phyloP scores from a whole-genome alignment of 1,139 yeast genomes.

The Geotrichum europaeum region DNA sequence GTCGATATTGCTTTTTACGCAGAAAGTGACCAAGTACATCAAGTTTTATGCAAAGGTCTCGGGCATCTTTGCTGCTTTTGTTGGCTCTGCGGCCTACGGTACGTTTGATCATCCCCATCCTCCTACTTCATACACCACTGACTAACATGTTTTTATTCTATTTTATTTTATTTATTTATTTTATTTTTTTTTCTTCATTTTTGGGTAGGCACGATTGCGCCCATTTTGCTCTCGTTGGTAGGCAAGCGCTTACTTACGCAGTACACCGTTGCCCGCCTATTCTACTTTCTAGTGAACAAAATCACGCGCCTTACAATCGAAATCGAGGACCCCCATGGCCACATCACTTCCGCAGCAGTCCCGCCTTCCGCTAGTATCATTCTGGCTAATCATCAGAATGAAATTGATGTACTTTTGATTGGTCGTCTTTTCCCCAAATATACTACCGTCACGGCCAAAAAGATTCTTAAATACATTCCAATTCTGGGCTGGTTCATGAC shows the following conservation, averaged over 20 bases:
- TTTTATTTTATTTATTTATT: background rate
- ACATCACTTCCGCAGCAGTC: slow-evolving; percentile 34
- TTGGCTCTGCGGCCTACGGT: slow-evolving; percentile 16
- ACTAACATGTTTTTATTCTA: background rate
- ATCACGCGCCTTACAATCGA: slow-evolving; percentile 10
- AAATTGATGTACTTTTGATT: slow-evolving; percentile 71
- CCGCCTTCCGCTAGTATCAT: slow-evolving; percentile 60
- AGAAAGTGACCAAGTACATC: background rate
- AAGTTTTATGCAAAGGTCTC: slow-evolving; percentile 11
- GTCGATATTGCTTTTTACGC: background rate
- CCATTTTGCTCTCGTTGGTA: slow-evolving; percentile 7
- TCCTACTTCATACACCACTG: too few species aligned
- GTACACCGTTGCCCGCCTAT: slow-evolving; percentile 13
- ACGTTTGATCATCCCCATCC: background rate
- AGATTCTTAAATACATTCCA: slow-evolving; percentile 78
- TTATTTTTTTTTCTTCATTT: background rate
- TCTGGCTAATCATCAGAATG: slow-evolving; percentile 82
- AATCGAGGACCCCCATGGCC: slow-evolving; percentile 3
- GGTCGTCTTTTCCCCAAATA: slow-evolving; percentile 83
- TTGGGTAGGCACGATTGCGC: slow-evolving; percentile 7
- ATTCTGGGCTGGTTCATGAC: slow-evolving; percentile 95
- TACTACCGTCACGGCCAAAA: slow-evolving; percentile 89
- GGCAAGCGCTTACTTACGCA: slow-evolving; percentile 15
- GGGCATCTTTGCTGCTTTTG: slow-evolving; percentile 5
- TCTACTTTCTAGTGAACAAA: slow-evolving; percentile 6